Evolutionary conservation across 2,329 filamentous ascomycete species (phyloP).

Genomic region (Pyrenochaeta sp.): DNA sequence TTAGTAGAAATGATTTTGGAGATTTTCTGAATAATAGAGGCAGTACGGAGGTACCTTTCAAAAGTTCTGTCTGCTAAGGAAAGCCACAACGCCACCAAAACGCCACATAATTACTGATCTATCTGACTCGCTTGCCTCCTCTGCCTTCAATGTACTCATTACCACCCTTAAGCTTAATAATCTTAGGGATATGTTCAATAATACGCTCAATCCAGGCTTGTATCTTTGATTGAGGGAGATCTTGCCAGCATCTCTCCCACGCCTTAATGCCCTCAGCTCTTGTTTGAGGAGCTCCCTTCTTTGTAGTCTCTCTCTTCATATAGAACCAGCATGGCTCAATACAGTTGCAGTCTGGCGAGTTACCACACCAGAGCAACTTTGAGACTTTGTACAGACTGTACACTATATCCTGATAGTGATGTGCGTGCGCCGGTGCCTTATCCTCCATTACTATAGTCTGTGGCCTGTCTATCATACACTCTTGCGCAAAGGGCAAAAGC

Average conservation of each 20-base stretch:
- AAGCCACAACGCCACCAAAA: background rate
- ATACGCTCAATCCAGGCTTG: conserved; percentile 22
- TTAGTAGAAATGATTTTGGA: no score
- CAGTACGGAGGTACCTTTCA: background rate
- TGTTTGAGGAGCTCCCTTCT: conserved; percentile 10
- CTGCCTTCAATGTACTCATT: conserved; percentile 23
- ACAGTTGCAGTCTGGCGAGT: conserved; percentile 18
- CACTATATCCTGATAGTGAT: background rate
- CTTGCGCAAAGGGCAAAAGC: conserved; percentile 16
- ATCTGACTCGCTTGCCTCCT: background rate
- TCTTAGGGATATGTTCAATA: conserved; percentile 18
- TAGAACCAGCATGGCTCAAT: conserved; percentile 14
- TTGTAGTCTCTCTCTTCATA: conserved; percentile 18
- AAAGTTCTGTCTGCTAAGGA: background rate
- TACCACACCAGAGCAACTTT: conserved; percentile 13
- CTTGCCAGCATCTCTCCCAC: conserved; percentile 8
- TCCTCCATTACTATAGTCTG: conserved; percentile 16
- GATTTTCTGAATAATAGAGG: no score
- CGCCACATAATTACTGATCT: background rate
- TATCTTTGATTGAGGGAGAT: conserved; percentile 16
- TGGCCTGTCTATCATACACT: conserved; percentile 9
- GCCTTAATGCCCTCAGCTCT: background rate
- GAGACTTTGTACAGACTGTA: conserved; percentile 1
- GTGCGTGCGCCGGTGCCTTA: conserved; percentile 14
- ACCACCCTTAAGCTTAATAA: conserved; percentile 14